Base-by-base conservation (phyloP, 352 stramenopile genomes). In the Phytophthora crassamura region DNA sequence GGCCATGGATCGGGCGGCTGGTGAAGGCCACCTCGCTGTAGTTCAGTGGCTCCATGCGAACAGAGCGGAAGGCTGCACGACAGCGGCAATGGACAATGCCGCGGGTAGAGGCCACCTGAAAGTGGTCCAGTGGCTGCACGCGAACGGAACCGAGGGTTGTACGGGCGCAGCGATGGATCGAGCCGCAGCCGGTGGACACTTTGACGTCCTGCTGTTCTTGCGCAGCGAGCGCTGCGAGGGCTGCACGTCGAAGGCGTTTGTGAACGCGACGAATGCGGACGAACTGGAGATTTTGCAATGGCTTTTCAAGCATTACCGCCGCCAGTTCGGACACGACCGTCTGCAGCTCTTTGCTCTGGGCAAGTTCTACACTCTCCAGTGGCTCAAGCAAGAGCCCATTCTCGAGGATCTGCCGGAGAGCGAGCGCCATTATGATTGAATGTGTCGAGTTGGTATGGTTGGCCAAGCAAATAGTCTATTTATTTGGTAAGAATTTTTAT, bases 261-360 rank as follows among this genome's bases (percentile, higher is more conserved):
- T 80, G 15, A 74, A 79, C 28, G 75, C 67, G 5, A 79, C 78
- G 36, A 52, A 16, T 6, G 46, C 66, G 0, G 70, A 75, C 9
- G 62, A 79, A 35, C 41, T 82, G 39, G 68, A 76, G 34, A 77
- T 82, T 57, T 38, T 82, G 38, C 70, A 82, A 36, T 74, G 59
- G 53, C 64, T 87, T 3, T 77, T 77, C 18, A 40, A 75, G 14
- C 57, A 77, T 16, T 75, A 73, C 28, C 20, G 48, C 6, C 32
- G 59, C 5, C 59, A 67, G 14, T 72, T 77, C 51, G 68, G 72
- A 14, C 64, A 62, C 10, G 72, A 80, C 43, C 68, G 58, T n/a
- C 32, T 80, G 22, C 64, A 73, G 28, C 60, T 80, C 8, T 80
- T 72, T 39, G 72, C 68, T 20, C 40, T 75, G 22, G 68, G 62